Evolutionary conservation across 2,329 filamentous ascomycete genomes (phyloP), one percentile per base, ranked within the genome.

Genomic region (Neopestalotiopsis clavispora): DNA sequence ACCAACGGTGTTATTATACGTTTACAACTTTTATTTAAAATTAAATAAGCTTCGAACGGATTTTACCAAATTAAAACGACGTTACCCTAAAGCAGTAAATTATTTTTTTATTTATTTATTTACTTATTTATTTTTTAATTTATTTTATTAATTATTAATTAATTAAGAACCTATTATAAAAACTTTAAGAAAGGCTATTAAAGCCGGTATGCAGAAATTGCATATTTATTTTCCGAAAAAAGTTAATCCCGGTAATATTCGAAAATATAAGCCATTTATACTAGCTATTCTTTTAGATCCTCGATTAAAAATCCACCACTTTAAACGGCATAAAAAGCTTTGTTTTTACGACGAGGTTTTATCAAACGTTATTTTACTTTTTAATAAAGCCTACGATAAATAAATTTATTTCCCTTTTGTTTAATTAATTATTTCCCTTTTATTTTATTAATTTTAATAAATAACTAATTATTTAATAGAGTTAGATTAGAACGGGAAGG

Each of bases 371-470:
- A 28, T n/a, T 17, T 56, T 4, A 2, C 2, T 6, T 56, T 56
- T 2, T 2, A 56, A 56, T 13, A 17, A 56, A 56, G 20, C 3
- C 10, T 38, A 38, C 10, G 6, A 38, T 1, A 3, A 28, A 5
- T 38, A 38, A 38, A 28, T 28, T 28, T 28, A 4, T 28, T 28
- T 28, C 23, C 23, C 2, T 23, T 23, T 23, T 23, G 2, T 38
- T 38, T 65, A 49, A 1, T 52, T 28, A 28, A 28, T 28, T 28
- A 28, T 3, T 9, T 49, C 23, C 13, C 14, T 49, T 65, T 49
- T 23, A 23, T 65, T 49, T 52, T 49, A 38, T 49, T 65, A 4
- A 12, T 49, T 49, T 49, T 65, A 12, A 38, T 65, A 65, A 52
- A 17, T 20, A 28, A 49, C 34, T 12, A 1, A 49, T 23, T 23